phyloP scores from a whole-genome alignment of 768 basidiomycete genomes.

The Boletellus emodensis region DNA sequence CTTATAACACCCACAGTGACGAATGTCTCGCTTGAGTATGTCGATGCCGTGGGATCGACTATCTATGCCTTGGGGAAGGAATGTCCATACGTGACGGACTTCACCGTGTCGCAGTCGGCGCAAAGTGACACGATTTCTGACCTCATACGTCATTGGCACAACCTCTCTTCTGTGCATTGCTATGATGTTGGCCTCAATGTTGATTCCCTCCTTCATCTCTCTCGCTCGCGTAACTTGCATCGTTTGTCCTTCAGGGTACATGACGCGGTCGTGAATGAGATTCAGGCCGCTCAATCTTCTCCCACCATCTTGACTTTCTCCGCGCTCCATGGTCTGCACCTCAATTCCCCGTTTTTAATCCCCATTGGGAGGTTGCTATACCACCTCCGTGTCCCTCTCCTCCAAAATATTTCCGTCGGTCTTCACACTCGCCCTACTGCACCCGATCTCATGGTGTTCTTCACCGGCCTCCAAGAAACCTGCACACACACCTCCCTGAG shows the following conservation, averaged over 20 bases:
- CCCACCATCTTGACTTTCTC: not conserved
- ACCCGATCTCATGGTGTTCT: not conserved
- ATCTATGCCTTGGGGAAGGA: not conserved
- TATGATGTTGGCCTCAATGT: not conserved
- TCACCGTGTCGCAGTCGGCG: not conserved
- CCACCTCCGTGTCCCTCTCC: not conserved
- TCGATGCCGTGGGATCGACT: not conserved
- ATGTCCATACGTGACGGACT: slow-evolving; percentile 1
- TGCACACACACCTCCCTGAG: not conserved
- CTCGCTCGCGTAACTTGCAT: not conserved
- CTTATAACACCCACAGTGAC: slow-evolving; percentile 3
- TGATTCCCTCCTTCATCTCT: slow-evolving; percentile 5
- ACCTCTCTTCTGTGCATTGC: slow-evolving; percentile 2
- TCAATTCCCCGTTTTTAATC: not conserved
- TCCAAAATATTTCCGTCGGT: not conserved
- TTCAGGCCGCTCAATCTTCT: not conserved
- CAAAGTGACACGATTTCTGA: not conserved
- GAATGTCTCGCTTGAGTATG: not conserved
- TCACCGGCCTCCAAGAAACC: slow-evolving; percentile 1
- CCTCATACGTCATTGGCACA: slow-evolving; percentile 8
- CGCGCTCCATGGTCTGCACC: not conserved
- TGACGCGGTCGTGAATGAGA: not conserved
- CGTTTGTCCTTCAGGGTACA: not conserved
- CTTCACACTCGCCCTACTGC: not conserved
- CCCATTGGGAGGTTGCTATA: not conserved